Conservation (phyloP, 257 asterid species). For the Ophiorrhiza pumila region DNA sequence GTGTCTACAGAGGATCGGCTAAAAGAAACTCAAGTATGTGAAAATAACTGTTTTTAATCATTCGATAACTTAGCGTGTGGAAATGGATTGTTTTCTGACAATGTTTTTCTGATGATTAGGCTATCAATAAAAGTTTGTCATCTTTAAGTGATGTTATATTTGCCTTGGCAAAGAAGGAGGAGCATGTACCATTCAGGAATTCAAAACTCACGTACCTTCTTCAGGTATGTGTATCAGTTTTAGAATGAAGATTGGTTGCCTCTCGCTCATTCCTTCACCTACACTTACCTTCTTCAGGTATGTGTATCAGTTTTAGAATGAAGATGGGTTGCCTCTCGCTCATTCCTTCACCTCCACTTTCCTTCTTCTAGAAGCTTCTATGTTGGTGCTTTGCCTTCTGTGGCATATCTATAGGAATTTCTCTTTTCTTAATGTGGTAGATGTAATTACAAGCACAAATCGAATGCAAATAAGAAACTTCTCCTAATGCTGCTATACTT, state of each 20-base stretch:
- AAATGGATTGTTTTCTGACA: conserved; percentile 11
- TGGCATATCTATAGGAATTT: background rate
- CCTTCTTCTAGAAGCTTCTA: background rate
- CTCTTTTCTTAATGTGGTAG: background rate
- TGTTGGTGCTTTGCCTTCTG: background rate
- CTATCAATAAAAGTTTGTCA: conserved; percentile 86
- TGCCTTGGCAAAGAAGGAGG: conserved; percentile 93
- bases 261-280: background rate
- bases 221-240: conserved; percentile 56
- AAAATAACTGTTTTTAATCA: conserved; percentile 1
- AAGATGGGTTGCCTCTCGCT: background rate
- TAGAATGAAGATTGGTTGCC: background rate
- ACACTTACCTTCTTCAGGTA: conserved; percentile 91
- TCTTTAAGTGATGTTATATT: conserved; percentile 95
- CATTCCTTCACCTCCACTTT: conserved; percentile 17
- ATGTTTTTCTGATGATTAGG: conserved; percentile 37
- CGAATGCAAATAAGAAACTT: background rate
- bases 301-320: conserved; percentile 9
- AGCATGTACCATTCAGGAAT: conserved; percentile 90
- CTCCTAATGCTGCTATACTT: background rate
- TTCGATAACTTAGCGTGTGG: background rate
- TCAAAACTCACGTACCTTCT: conserved; percentile 98
- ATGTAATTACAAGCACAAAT: background rate
- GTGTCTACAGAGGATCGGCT: conserved; percentile 89
- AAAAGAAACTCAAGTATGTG: conserved; percentile 87